Evolutionary conservation across 441 rosid species (phyloP).

Genomic region (Pelargonium cotyledonis): DNA sequence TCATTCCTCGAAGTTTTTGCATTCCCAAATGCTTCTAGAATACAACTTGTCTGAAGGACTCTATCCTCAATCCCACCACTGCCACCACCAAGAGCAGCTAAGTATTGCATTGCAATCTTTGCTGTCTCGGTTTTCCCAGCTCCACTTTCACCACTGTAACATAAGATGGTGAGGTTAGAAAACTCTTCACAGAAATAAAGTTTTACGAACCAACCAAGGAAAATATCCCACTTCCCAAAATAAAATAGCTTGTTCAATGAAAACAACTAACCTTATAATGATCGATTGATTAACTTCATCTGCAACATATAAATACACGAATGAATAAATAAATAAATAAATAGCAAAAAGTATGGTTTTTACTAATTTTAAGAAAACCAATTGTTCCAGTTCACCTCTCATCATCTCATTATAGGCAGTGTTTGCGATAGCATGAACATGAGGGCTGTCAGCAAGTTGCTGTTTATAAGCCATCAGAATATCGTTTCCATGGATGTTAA

Average conservation of each 20-base stretch:
- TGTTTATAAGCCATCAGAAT: constrained; percentile 48
- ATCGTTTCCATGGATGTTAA: constrained; percentile 61
- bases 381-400: constrained; percentile 50
- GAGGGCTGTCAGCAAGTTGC: constrained; percentile 60
- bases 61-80: constrained; percentile 58
- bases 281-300: constrained; percentile 65
- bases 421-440: constrained; percentile 76
- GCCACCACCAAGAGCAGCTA: constrained; percentile 84
- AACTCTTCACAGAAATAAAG: too few relatives aligned
- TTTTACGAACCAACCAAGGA: not conserved
- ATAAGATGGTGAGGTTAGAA: constrained; percentile 9
- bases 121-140: constrained; percentile 99
- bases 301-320: constrained; percentile 25
- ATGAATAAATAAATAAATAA: constrained; percentile 9
- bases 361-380: constrained; percentile 12
- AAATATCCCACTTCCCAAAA: not conserved
- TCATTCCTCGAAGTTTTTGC: constrained; percentile 86
- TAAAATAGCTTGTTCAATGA: not conserved
- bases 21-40: constrained; percentile 99
- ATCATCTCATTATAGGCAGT: constrained; percentile 84
- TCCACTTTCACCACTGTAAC: constrained; percentile 94
- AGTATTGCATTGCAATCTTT: constrained; percentile 81
- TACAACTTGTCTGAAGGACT: constrained; percentile 62
- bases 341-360: not conserved
- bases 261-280: constrained; percentile 56